Conservation (phyloP, 2,329 filamentous ascomycete genomes). For the Bretziella fagacearum region DNA sequence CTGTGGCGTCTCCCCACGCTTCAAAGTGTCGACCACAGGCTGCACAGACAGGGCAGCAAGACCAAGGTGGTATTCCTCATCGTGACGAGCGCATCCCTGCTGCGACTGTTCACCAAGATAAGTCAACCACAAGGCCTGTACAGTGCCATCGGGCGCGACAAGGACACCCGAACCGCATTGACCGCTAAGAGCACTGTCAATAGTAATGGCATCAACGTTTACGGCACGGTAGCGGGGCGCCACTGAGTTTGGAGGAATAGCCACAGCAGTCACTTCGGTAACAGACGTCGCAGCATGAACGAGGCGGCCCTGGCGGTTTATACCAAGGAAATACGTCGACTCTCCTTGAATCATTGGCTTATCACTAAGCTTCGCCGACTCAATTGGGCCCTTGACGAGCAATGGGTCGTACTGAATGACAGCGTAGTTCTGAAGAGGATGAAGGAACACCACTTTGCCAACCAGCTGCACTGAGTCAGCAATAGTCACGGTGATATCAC, state of each 20-base stretch:
- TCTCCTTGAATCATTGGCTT: constrained; percentile 81
- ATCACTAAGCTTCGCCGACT: constrained; percentile 68
- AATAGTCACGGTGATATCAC: constrained; percentile 90
- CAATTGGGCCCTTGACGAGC: constrained; percentile 83
- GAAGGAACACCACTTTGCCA: constrained; percentile 87
- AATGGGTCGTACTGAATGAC: constrained; percentile 88
- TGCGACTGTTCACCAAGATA: constrained; percentile 81
- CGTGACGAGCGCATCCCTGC: constrained; percentile 48
- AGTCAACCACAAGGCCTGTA: constrained; percentile 90
- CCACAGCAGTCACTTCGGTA: constrained; percentile 92
- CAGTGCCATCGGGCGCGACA: constrained; percentile 73
- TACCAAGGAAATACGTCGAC: constrained; percentile 92
- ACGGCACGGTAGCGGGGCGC: constrained; percentile 87
- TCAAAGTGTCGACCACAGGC: constrained; percentile 75
- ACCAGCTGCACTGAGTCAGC: constrained; percentile 91
- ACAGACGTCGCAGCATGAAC: constrained; percentile 89
- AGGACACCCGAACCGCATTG: constrained; percentile 92
- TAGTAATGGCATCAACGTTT: constrained; percentile 91
- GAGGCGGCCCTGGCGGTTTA: constrained; percentile 86
- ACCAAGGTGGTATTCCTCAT: constrained; percentile 92
- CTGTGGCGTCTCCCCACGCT: constrained; percentile 59
- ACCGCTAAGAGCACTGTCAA: constrained; percentile 78
- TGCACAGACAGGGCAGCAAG: constrained; percentile 76
- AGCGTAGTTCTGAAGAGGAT: constrained; percentile 91
- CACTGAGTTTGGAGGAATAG: constrained; percentile 82